Evolutionary conservation across 805 yeast genomes (phyloP).

Genomic region (Candida argentea): DNA sequence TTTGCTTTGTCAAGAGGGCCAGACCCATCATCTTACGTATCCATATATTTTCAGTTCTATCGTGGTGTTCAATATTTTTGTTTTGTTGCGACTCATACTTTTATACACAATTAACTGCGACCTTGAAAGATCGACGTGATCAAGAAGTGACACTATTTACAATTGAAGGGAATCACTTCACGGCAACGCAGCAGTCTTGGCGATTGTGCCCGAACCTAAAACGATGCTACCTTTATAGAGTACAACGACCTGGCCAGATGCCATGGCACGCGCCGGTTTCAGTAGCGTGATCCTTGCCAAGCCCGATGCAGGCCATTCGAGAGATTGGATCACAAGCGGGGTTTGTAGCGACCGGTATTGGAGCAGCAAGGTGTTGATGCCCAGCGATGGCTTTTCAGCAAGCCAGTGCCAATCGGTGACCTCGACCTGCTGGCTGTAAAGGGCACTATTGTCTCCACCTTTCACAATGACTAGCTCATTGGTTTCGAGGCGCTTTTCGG

Average conservation of each 20-base stretch:
- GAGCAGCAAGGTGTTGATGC: slow-evolving; percentile 15
- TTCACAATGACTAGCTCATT: slow-evolving; percentile 75
- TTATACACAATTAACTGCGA: too few relatives aligned
- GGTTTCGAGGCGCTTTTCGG: slow-evolving; percentile 50
- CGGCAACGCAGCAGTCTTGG: background rate
- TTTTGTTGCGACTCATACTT: background rate
- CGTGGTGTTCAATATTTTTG: background rate
- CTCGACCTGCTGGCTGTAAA: slow-evolving; percentile 36
- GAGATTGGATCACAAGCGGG: slow-evolving; percentile 31
- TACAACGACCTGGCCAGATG: slow-evolving; percentile 83
- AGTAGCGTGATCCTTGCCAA: slow-evolving; percentile 25
- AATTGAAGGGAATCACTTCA: background rate
- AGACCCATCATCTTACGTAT: slow-evolving; percentile 2
- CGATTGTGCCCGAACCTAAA: slow-evolving; percentile 41
- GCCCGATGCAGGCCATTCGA: slow-evolving; percentile 7
- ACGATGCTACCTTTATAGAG: slow-evolving; percentile 59
- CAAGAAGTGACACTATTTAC: background rate
- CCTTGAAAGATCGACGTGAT: too few relatives aligned
- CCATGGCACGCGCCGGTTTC: slow-evolving; percentile 56
- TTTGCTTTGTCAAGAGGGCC: slow-evolving; percentile 1
- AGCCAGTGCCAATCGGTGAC: slow-evolving; percentile 43
- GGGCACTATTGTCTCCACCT: slow-evolving; percentile 50
- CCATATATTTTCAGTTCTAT: background rate
- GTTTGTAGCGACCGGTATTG: slow-evolving; percentile 70
- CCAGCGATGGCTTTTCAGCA: slow-evolving; percentile 12